phyloP scores from a whole-genome alignment of 768 basidiomycete genomes.

The Leucosporidium yakuticum region DNA sequence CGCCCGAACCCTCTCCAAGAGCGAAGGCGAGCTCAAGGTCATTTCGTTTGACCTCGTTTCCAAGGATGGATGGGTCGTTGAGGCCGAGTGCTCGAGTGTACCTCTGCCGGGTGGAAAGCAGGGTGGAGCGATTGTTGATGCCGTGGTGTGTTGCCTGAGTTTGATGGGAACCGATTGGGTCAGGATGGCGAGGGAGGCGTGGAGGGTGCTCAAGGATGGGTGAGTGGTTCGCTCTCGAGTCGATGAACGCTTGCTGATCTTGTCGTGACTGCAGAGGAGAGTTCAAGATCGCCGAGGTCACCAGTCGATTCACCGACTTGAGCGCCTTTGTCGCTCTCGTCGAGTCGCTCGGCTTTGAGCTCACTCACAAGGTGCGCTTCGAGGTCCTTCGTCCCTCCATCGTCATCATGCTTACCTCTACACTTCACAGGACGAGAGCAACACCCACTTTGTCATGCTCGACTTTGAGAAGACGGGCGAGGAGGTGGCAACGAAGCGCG shows the following conservation, averaged over 20 bases:
- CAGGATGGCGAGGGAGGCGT: slow-evolving; percentile 78
- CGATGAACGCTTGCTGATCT: slow-evolving; percentile 5
- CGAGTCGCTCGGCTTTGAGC: slow-evolving; percentile 63
- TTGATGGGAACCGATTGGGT: slow-evolving; percentile 98
- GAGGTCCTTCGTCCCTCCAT: background rate
- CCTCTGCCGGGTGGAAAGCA: slow-evolving; percentile 76
- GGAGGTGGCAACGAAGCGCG: slow-evolving; percentile 40
- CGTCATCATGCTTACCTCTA: background rate
- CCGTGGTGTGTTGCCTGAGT: slow-evolving; percentile 87
- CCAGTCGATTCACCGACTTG: slow-evolving; percentile 68
- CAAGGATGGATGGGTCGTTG: slow-evolving; percentile 56
- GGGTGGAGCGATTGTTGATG: slow-evolving; percentile 72
- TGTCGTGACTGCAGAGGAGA: slow-evolving; percentile 55
- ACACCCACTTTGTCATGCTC: slow-evolving; percentile 79
- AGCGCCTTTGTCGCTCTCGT: slow-evolving; percentile 64
- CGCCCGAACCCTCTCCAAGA: slow-evolving; percentile 56
- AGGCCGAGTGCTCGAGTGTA: slow-evolving; percentile 81
- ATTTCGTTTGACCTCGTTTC: slow-evolving; percentile 70
- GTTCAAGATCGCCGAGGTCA: slow-evolving; percentile 81
- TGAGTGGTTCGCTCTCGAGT: slow-evolving; percentile 46
- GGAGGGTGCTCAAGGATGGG: slow-evolving; percentile 78
- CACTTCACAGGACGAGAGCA: slow-evolving; percentile 60
- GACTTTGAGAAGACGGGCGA: slow-evolving; percentile 63
- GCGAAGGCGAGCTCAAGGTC: slow-evolving; percentile 48
- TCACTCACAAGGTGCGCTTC: slow-evolving; percentile 58